Evolutionary conservation across 305 asterid species (phyloP).

Genomic region (Fraxinus angustifolia): DNA sequence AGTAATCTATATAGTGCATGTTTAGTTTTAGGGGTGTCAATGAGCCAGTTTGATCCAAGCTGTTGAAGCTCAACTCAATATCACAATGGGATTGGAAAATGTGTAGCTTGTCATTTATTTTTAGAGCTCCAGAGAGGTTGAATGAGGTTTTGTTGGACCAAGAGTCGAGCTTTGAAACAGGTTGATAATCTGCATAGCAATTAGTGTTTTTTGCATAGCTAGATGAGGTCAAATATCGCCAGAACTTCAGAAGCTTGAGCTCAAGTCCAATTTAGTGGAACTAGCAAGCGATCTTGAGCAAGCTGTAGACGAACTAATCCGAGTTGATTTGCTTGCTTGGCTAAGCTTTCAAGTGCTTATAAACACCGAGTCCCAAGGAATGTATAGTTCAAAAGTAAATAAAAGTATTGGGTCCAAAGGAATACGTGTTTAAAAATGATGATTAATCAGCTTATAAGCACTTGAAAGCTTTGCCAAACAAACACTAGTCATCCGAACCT

Average conservation of each 20-base stretch:
- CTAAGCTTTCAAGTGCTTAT: background rate
- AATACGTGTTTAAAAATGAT: background rate
- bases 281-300: background rate
- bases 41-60: background rate
- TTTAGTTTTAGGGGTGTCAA: background rate
- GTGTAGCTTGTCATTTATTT: background rate
- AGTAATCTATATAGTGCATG: background rate
- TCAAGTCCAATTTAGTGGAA: background rate
- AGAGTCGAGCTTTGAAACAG: conserved; percentile 11
- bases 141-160: background rate
- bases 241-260: background rate
- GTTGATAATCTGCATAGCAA: background rate
- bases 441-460: background rate
- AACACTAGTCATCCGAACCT: background rate
- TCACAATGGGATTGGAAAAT: background rate
- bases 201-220: background rate
- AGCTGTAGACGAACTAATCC: background rate
- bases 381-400: background rate
- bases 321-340: background rate
- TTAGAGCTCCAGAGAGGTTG: background rate
- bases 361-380: background rate
- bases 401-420: background rate
- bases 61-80: background rate
- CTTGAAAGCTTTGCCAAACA: background rate
- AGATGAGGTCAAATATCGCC: background rate